Evolutionary conservation across 306 rosid species (phyloP).

Genomic region (Pyrus pyrifolia): DNA sequence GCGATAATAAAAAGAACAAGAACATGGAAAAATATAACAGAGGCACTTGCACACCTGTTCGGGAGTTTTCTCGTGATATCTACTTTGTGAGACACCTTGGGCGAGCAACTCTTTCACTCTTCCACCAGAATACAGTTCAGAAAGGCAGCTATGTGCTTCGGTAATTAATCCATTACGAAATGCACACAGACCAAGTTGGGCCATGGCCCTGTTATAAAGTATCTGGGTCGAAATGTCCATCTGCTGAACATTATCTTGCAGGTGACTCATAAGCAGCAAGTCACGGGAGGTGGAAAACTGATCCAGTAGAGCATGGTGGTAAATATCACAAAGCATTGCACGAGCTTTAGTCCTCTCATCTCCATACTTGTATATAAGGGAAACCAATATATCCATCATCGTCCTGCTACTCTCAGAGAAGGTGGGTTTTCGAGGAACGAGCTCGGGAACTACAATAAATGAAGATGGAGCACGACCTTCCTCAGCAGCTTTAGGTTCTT

Average conservation of each 20-base stretch:
- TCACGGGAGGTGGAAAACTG: conserved; percentile 85
- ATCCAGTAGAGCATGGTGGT: conserved; percentile 82
- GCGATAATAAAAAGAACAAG: background rate
- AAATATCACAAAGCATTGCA: conserved; percentile 97
- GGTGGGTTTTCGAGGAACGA: conserved; percentile 78
- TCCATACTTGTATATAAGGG: conserved; percentile 69
- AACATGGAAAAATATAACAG: background rate
- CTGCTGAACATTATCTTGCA: conserved; percentile 81
- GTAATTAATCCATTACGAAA: conserved; percentile 69
- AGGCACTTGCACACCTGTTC: conserved; percentile 70
- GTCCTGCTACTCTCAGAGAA: conserved; percentile 77
- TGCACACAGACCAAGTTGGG: conserved; percentile 91
- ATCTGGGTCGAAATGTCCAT: conserved; percentile 96
- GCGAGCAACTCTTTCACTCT: conserved; percentile 97
- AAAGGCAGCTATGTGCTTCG: conserved; percentile 85
- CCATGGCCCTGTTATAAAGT: conserved; percentile 90
- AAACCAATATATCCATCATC: conserved; percentile 75
- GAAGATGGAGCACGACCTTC: conserved; percentile 67
- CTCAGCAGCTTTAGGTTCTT: conserved; percentile 48
- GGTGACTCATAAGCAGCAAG: conserved; percentile 90
- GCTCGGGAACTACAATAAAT: conserved; percentile 68
- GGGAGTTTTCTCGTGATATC: conserved; percentile 96
- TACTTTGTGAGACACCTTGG: conserved; percentile 88
- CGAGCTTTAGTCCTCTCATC: conserved; percentile 96
- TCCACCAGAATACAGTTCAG: conserved; percentile 96